Conservation (phyloP, 1,284 basidiomycete species). For the Takashimella koratensis region DNA sequence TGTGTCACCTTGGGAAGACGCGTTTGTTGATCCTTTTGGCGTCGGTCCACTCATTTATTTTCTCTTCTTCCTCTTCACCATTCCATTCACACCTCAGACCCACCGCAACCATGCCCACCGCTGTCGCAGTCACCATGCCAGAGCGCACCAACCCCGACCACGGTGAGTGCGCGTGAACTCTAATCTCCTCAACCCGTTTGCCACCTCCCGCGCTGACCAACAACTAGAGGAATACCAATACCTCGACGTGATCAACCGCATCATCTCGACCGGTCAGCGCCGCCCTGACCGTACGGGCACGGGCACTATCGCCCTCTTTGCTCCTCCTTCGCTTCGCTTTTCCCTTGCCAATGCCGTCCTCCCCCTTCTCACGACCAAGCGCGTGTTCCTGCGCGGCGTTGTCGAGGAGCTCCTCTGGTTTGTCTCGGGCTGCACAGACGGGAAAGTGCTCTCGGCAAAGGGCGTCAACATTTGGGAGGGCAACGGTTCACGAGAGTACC, state of each 20-base stretch:
- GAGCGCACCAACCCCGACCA: constrained; percentile 30
- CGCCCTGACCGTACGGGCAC: constrained; percentile 89
- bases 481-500: constrained; percentile 83
- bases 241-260: constrained; percentile 69
- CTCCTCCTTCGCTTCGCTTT: constrained; percentile 82
- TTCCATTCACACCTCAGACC: background rate
- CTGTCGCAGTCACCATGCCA: background rate
- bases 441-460: constrained; percentile 69
- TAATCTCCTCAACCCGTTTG: background rate
- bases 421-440: constrained; percentile 79
- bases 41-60: too few relatives aligned
- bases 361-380: constrained; percentile 91
- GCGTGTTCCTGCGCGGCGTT: constrained; percentile 87
- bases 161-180: constrained; percentile 18
- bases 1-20: background rate
- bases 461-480: constrained; percentile 98
- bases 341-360: constrained; percentile 68
- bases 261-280: constrained; percentile 68
- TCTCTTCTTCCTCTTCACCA: background rate
- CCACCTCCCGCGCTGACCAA: constrained; percentile 4
- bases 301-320: constrained; percentile 84
- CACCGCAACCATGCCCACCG: constrained; percentile 7
- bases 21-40: background rate
- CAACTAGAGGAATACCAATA: constrained; percentile 75
- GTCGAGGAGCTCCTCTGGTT: constrained; percentile 97